Percentiles rank a stretch among this genome's conserved stretches.
Evolutionary conservation across 2,329 filamentous ascomycete species (phyloP).

Genomic region (Fusarium avenaceum): DNA sequence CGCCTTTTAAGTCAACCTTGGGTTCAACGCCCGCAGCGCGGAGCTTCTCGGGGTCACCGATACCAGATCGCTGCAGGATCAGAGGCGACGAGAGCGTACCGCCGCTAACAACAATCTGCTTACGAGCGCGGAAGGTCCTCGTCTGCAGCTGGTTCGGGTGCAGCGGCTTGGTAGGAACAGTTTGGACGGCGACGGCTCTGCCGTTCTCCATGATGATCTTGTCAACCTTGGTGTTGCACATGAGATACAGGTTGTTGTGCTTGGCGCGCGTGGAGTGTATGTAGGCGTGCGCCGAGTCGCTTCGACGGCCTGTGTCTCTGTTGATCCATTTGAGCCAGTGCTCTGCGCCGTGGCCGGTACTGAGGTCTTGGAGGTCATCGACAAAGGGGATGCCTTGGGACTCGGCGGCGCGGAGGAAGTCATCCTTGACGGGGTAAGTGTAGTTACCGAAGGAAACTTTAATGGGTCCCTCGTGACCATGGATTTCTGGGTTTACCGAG

Average conservation of each 20-base stretch:
- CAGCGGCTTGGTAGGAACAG: constrained; percentile 77
- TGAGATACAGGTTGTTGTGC: constrained; percentile 78
- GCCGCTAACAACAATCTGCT: constrained; percentile 79
- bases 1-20: constrained; percentile 77
- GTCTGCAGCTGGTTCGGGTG: constrained; percentile 65
- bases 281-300: constrained; percentile 82
- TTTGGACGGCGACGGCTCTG: constrained; percentile 77
- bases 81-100: constrained; percentile 81
- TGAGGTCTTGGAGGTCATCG: constrained; percentile 81
- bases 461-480: constrained; percentile 84
- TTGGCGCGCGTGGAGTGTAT: constrained; percentile 80
- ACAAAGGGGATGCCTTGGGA: constrained; percentile 80
- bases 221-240: constrained; percentile 82
- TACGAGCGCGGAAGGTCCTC: constrained; percentile 74
- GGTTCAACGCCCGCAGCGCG: constrained; percentile 76
- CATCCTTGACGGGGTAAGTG: constrained; percentile 85
- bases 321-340: constrained; percentile 93
- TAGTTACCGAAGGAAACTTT: constrained; percentile 87
- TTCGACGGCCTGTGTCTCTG: constrained; percentile 69
- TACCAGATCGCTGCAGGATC: constrained; percentile 81
- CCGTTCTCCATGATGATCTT: constrained; percentile 81
- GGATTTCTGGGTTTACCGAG: constrained; percentile 73
- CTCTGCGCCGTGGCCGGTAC: constrained; percentile 78
- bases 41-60: constrained; percentile 79
- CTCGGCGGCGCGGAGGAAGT: constrained; percentile 80